These are phyloP conservation scores for Morella rubra DNA, from an alignment of 306 rosid genomes.

Conservation along the genomic window DNA sequence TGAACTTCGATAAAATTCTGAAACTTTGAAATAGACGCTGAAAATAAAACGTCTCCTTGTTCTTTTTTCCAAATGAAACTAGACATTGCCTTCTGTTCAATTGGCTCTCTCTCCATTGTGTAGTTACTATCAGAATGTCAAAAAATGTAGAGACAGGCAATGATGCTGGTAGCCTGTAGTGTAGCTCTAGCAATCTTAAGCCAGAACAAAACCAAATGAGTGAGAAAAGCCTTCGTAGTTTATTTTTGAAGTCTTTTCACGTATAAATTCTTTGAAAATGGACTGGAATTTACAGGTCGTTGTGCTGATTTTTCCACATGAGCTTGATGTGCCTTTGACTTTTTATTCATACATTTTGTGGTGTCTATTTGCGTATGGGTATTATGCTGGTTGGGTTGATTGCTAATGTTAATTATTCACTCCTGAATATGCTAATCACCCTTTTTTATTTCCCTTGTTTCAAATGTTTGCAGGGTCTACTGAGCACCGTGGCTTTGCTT, in stretches of 20 bases:
- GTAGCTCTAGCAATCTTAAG: background rate
- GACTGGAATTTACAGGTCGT: background rate
- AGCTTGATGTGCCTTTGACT: background rate
- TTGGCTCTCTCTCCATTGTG: background rate
- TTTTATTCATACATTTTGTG: background rate
- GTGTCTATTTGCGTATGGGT: background rate
- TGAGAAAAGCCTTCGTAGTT: background rate
- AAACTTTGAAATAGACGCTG: background rate
- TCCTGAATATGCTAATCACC: background rate
- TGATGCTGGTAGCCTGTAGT: background rate
- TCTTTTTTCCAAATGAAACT: background rate
- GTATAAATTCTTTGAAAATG: background rate
- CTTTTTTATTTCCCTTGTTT: slow-evolving; percentile 12
- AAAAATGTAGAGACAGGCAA: background rate
- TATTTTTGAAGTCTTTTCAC: background rate
- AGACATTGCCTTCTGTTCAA: background rate
- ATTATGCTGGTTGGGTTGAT: background rate
- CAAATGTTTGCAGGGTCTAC: slow-evolving; percentile 59
- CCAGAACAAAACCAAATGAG: background rate
- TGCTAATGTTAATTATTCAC: background rate
- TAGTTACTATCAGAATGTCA: background rate
- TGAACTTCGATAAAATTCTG: background rate
- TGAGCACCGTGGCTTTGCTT: slow-evolving; percentile 82
- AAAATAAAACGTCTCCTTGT: background rate
- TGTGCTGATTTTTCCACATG: too few relatives aligned